phyloP scores from a whole-genome alignment of 2,329 filamentous ascomycete species.

The Bipolaris zeicola region DNA sequence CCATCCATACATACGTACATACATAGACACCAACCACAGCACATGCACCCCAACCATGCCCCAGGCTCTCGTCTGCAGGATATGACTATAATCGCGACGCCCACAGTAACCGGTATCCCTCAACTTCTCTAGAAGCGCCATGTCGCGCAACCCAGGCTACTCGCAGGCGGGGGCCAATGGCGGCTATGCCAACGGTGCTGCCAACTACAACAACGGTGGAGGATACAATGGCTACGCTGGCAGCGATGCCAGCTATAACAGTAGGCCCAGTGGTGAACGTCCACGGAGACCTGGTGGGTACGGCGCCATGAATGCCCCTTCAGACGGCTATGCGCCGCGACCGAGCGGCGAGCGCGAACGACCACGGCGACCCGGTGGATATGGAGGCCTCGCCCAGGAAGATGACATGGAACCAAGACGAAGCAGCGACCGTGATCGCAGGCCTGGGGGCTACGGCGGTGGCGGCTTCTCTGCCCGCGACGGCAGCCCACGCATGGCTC shows the following conservation, averaged over 20 bases:
- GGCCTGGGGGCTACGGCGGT: conserved; percentile 47
- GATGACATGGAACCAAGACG: conserved; percentile 30
- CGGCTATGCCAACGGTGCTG: conserved; percentile 43
- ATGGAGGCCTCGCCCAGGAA: conserved; percentile 38
- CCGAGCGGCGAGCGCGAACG: conserved; percentile 27
- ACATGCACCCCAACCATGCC: conserved; percentile 14
- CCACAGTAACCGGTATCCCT: conserved; percentile 9
- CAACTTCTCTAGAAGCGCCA: conserved; percentile 25
- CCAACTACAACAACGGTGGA: conserved; percentile 21
- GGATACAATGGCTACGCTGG: conserved; percentile 31
- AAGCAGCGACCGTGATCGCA: conserved; percentile 29
- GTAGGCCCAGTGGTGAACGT: conserved; percentile 33
- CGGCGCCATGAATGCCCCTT: conserved; percentile 29
- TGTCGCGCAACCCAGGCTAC: conserved; percentile 46
- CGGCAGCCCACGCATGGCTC: conserved; percentile 38
- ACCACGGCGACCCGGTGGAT: conserved; percentile 30
- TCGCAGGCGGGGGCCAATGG: conserved; percentile 42
- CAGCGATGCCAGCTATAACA: conserved; percentile 20
- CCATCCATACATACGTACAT: neutral
- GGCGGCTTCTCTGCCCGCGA: conserved; percentile 29
- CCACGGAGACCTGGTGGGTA: conserved; percentile 43
- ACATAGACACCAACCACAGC: conserved; percentile 1
- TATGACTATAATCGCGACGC: conserved; percentile 19
- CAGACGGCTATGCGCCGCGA: conserved; percentile 24
- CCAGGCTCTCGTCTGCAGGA: conserved; percentile 14